A percentile compares a stretch with the other conserved stretches of the same genome.
Evolutionary conservation across 2,329 filamentous ascomycete genomes (phyloP).

Genomic region (Mycosphaerella arachidis): DNA sequence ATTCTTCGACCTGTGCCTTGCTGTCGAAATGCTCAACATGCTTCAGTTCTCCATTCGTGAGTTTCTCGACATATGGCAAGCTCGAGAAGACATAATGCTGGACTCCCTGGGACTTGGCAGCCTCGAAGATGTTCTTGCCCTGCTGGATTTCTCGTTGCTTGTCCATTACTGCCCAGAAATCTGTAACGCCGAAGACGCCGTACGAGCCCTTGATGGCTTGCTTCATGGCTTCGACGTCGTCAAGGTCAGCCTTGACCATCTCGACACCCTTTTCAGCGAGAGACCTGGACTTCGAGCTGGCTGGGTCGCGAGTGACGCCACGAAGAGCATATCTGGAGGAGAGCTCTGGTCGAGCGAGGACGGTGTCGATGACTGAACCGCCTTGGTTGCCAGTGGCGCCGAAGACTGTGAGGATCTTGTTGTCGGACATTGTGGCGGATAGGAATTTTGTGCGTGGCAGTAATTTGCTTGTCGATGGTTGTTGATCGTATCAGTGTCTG

Average conservation of each 20-base stretch:
- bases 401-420: constrained; percentile 52
- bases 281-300: constrained; percentile 42
- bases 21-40: constrained; percentile 37
- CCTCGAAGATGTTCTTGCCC: constrained; percentile 34
- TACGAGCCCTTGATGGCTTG: constrained; percentile 44
- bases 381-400: constrained; percentile 60
- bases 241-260: constrained; percentile 50
- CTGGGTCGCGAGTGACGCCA: constrained; percentile 51
- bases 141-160: constrained; percentile 31
- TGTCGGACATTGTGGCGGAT: constrained; percentile 17
- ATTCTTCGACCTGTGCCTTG: constrained; percentile 36
- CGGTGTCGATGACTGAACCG: constrained; percentile 48
- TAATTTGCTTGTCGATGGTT: background rate
- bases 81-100: constrained; percentile 39
- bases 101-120: constrained; percentile 28
- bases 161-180: constrained; percentile 44
- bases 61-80: constrained; percentile 26
- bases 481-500: background rate
- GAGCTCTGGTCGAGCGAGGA: constrained; percentile 43
- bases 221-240: constrained; percentile 43
- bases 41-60: constrained; percentile 28
- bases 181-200: constrained; percentile 50
- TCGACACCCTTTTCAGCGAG: constrained; percentile 48
- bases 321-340: constrained; percentile 50
- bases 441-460: too few species aligned